Percentiles rank a stretch among this genome's conserved stretches.
Evolutionary conservation across 495 filamentous ascomycete genomes (phyloP).

Genomic region (Corynascus novoguineensis): DNA sequence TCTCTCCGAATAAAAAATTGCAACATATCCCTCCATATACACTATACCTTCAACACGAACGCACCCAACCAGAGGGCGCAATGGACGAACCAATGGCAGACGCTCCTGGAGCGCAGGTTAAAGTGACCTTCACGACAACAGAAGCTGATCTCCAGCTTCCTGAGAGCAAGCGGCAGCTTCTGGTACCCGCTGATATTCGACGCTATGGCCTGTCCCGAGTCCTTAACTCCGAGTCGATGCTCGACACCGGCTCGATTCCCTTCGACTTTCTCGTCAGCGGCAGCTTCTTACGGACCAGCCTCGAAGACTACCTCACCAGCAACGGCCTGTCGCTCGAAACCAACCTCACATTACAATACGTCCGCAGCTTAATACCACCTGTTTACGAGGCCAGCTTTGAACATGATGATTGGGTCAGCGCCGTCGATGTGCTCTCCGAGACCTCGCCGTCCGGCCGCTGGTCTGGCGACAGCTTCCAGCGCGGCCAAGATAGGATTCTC

Average conservation of each 20-base stretch:
- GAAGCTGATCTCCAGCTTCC: slow-evolving; percentile 53
- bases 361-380: slow-evolving; percentile 82
- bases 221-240: slow-evolving; percentile 77
- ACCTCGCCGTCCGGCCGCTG: slow-evolving; percentile 58
- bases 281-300: slow-evolving; percentile 76
- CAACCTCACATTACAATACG: slow-evolving; percentile 84
- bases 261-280: slow-evolving; percentile 96
- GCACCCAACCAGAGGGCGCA: neutral
- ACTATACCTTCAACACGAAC: neutral
- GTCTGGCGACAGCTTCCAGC: slow-evolving; percentile 40
- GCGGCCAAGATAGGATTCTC: slow-evolving; percentile 58
- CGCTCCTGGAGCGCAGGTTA: slow-evolving; percentile 35
- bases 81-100: slow-evolving; percentile 28
- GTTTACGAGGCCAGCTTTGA: slow-evolving; percentile 80
- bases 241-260: slow-evolving; percentile 76
- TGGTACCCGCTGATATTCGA: slow-evolving; percentile 65
- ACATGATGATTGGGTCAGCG: slow-evolving; percentile 93
- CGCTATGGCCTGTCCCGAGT: slow-evolving; percentile 88
- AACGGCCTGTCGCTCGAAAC: slow-evolving; percentile 86
- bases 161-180: slow-evolving; percentile 47
- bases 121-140: slow-evolving; percentile 54
- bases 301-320: slow-evolving; percentile 80
- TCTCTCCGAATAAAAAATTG: neutral
- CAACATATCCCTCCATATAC: neutral
- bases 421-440: slow-evolving; percentile 76